Base-by-base conservation (phyloP, 257 asterid genomes). In the Anisodus tanguticus region DNA sequence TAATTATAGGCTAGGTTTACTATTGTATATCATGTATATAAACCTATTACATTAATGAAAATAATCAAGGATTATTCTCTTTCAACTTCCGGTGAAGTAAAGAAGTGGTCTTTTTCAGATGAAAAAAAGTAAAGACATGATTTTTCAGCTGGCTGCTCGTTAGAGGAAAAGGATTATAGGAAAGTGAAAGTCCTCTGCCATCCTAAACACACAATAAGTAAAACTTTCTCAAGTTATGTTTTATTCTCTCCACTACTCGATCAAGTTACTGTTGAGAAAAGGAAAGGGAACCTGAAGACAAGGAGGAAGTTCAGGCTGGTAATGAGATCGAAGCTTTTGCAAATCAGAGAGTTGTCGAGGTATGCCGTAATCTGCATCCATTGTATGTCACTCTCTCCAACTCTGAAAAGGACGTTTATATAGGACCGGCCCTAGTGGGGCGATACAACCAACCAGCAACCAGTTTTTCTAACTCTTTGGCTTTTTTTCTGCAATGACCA, bases 281-380 rank as follows among this genome's bases (percentile, higher is more conserved):
- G 53, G 4, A 59, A 76, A 17, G 8, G 15, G 45, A 11, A 95
- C 98, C 97, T 95, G 94, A 84, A 95, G 99, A 90, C 98, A 95
- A 16, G 99, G 99, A 45, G 99, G 99, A 67, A 95, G 95, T 68
- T 90, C 90, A 2, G 99, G 98, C 37, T 86, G 83, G 83, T 95
- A 95, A 5, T 81, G 93, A 84, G 96, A 85, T 77, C 98, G 93
- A 68, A 92, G 97, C 87, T 89, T 91, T 85, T 95, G 99, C 79
- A 94, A 94, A 93, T 91, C 97, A 82, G 97, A 92, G 51, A 95
- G 97, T 80, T 94, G 97, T 45, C 99, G 90, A 1, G 91, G 85
- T 16, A 87, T 82, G 58, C 99, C 98, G 77, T 86, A 95, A 85
- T 94, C 99, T 13, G 97, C 93, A 87, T 92, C 97, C 98, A 95